Base-by-base conservation (phyloP, 2,329 filamentous ascomycete genomes). In the Sclerotinia glacialis region DNA sequence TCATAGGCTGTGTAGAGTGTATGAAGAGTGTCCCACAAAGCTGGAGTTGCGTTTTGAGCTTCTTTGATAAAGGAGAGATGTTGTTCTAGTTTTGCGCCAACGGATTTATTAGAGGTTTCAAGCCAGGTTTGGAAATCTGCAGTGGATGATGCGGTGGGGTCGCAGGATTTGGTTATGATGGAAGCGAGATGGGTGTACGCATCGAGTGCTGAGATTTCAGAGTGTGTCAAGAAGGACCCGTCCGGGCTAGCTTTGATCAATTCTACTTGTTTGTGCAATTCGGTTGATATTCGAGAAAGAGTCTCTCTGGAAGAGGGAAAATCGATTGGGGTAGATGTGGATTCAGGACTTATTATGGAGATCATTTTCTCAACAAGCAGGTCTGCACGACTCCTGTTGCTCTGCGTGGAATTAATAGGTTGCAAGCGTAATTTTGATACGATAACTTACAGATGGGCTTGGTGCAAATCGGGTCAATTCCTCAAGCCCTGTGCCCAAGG, bases 1-100 rank as follows among this genome's bases (percentile, higher is more conserved):
- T 76, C 73, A 67, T 75, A 71, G 2, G 70, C 71, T 0, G 69
- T 71, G 55, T 77, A 77, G 3, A 77, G 64, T 9, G 68, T 67
- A 69, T 77, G 71, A 1, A 77, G 61, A 2, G 70, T 42, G 16
- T 44, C 31, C 28, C 63, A 67, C 26, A 46, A 52, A 18, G 62
- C 62, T 28, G 53, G 66, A 16, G 44, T 54, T 37, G 42, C 42
- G n/a, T 61, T 23, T 16, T 23, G 55, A 21, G 5, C 8, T 14
- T 26, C 46, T 3, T 66, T 60, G 14, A 73, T 26, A 4, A 64
- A 37, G 21, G 34, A 52, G 3, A 64, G 23, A 11, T 67, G 61
- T 9, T 69, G 61, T 26, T 71, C 68, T 5, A 75, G 47, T 47
- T 40, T 59, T 5, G 69, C 55, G 9, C 23, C 21, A 1, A 74